Conservation (phyloP, 768 basidiomycete species). For the Mycena leptocephala region DNA sequence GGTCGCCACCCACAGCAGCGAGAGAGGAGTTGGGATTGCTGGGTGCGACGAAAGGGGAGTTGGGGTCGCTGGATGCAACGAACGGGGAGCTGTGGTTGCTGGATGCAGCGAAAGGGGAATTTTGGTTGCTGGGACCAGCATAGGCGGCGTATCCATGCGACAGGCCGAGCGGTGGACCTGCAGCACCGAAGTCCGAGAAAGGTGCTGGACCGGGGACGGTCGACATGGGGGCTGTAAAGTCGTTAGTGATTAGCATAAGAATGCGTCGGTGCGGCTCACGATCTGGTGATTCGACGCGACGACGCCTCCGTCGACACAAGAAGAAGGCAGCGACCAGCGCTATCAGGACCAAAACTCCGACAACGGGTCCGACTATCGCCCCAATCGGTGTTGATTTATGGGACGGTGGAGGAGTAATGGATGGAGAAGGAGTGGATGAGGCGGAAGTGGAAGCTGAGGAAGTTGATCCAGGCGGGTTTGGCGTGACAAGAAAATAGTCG, state of each 20-base stretch:
- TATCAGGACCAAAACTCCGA: background rate
- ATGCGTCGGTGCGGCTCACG: background rate
- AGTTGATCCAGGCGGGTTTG: background rate
- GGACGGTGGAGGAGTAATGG: background rate
- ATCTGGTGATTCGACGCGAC: background rate
- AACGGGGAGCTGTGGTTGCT: background rate
- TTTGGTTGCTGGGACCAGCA: background rate
- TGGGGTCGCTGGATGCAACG: background rate
- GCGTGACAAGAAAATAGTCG: constrained; percentile 17
- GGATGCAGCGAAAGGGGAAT: background rate
- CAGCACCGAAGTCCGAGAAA: background rate
- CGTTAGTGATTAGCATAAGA: background rate
- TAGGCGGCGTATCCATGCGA: background rate
- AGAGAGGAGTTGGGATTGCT: background rate
- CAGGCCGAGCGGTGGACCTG: background rate
- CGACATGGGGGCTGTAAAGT: background rate
- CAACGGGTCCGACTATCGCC: background rate
- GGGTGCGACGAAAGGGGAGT: background rate
- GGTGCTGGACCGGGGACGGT: background rate
- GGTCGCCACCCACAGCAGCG: background rate
- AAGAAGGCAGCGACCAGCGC: background rate
- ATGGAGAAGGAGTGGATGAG: background rate
- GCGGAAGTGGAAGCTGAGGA: background rate
- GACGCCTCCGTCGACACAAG: background rate
- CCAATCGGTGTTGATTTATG: background rate